phyloP scores from a whole-genome alignment of 345 rosid genomes.

The Euphorbia pulcherrima region DNA sequence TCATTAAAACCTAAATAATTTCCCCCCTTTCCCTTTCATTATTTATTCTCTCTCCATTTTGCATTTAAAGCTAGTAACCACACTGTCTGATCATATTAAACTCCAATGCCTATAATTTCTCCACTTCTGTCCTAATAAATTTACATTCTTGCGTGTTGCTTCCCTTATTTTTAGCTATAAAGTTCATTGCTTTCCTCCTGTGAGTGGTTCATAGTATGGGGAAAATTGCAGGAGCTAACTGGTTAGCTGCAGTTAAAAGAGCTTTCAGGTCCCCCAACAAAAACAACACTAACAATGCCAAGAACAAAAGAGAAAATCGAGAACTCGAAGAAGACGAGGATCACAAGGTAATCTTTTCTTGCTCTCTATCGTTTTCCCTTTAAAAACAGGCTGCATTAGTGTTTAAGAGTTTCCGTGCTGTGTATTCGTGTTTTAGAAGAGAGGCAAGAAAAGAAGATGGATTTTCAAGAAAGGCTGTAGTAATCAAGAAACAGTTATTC shows the following conservation, averaged over 20 bases:
- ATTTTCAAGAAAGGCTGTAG: slow-evolving; percentile 8
- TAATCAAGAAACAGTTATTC: slow-evolving; percentile 18
- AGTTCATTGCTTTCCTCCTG: neutral
- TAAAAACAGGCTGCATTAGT: too few species aligned
- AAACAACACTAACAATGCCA: neutral
- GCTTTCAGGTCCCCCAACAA: slow-evolving; percentile 25
- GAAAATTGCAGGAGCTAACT: slow-evolving; percentile 20
- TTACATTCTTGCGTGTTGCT: neutral
- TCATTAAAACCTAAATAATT: slow-evolving; percentile 2
- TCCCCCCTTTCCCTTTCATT: neutral
- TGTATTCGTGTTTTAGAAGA: slow-evolving; percentile 5
- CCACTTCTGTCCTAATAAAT: too few species aligned
- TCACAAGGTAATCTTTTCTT: slow-evolving; percentile 30
- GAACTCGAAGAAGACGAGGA: slow-evolving; percentile 52
- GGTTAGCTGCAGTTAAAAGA: slow-evolving; percentile 24
- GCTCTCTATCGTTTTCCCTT: too few species aligned
- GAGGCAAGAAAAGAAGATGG: slow-evolving; percentile 24
- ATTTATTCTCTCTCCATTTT: slow-evolving; percentile 23
- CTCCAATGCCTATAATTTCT: neutral
- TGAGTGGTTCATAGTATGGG: slow-evolving; percentile 20
- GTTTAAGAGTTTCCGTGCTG: too few species aligned
- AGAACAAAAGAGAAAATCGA: slow-evolving; percentile 37
- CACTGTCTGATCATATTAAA: slow-evolving; percentile 14
- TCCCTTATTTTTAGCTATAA: neutral
- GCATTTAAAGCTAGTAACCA: slow-evolving; percentile 35